Base-by-base conservation (phyloP, 2,329 filamentous ascomycete genomes). In the Alternaria gaisen region DNA sequence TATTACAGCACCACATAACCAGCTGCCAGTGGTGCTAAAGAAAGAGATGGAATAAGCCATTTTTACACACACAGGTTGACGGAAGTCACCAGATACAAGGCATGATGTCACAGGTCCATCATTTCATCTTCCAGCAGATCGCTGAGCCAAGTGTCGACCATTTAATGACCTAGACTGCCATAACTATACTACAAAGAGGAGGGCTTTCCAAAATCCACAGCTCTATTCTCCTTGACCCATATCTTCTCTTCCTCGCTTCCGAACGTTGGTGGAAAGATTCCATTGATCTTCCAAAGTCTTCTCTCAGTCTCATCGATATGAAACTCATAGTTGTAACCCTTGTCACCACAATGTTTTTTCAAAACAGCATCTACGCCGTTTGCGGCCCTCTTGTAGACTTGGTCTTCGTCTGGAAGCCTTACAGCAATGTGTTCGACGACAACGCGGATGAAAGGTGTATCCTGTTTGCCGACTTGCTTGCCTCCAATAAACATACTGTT, bases 271-370 rank as follows among this genome's bases (percentile, higher is more conserved):
- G 80, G 70, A 36, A 67, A 61, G 22, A 81, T n/a, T 5, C 78
- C 81, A 42, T 83, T 78, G n/a, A 83, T 69, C 64, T 76, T 79
- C 81, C 82, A 84, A 44, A 83, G 58, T 20, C 69, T 68, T 26
- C 79, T 64, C 26, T 80, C 77, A n/a, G 80, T 82, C 71, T 84
- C 80, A 28, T 77, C 72, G 18, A 83, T 68, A 56, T 80, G 77
- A 55, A 75, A 81, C 67, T 84, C 82, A 72, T 73, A 82, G 58
- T 80, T 76, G 46, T 79, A 81, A 0, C 80, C 81, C 59, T 79
- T 80, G 24, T 80, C 80, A 0, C 62, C 68, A 2, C 83, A 60
- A 51, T 82, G 77, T 14, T 79, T 78, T 65, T 79, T 77, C 5
- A 83, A 40, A 0, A 68, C 43, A 10, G 24, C 26, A n/a, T 47